These are phyloP conservation scores for Trichoderma hamatum DNA, from an alignment of 2,329 filamentous ascomycete genomes.

Conservation along the genomic window DNA sequence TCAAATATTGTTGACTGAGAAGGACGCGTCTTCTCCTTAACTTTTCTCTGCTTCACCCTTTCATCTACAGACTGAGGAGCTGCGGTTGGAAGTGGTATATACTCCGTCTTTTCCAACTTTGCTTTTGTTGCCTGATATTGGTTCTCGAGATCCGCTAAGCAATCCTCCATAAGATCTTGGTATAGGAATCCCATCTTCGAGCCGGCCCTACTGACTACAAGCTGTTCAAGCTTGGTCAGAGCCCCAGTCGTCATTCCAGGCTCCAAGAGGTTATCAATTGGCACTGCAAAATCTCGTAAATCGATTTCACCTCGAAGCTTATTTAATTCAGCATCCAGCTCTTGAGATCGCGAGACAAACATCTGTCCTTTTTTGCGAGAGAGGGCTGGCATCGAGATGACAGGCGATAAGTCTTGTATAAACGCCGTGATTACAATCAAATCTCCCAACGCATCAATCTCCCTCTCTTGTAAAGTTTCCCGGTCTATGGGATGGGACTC, in stretches of 20 bases:
- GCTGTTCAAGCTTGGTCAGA: slow-evolving; percentile 41
- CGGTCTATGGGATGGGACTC: slow-evolving; percentile 38
- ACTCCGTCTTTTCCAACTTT: slow-evolving; percentile 30
- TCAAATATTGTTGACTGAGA: slow-evolving; percentile 41
- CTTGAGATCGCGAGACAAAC: slow-evolving; percentile 40
- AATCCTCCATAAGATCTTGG: slow-evolving; percentile 46
- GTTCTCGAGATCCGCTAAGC: slow-evolving; percentile 39
- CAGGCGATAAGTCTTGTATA: slow-evolving; percentile 42
- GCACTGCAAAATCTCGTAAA: slow-evolving; percentile 44
- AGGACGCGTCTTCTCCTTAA: slow-evolving; percentile 51
- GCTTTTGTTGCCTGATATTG: slow-evolving; percentile 35
- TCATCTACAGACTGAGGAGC: slow-evolving; percentile 32
- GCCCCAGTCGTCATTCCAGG: slow-evolving; percentile 44
- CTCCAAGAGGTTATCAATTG: slow-evolving; percentile 48
- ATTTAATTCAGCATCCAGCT: slow-evolving; percentile 45
- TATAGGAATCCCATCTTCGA: slow-evolving; percentile 49
- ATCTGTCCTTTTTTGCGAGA: slow-evolving; percentile 45
- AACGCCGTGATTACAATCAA: slow-evolving; percentile 46
- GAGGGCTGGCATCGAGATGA: slow-evolving; percentile 42
- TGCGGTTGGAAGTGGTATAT: slow-evolving; percentile 10
- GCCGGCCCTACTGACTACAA: slow-evolving; percentile 44
- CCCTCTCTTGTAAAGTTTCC: slow-evolving; percentile 40
- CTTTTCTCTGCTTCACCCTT: slow-evolving; percentile 39
- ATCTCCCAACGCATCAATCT: slow-evolving; percentile 41
- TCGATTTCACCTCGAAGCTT: slow-evolving; percentile 45